Base-by-base conservation (phyloP, 371 early-diverging fungal genomes). In the Mucor sp. region DNA sequence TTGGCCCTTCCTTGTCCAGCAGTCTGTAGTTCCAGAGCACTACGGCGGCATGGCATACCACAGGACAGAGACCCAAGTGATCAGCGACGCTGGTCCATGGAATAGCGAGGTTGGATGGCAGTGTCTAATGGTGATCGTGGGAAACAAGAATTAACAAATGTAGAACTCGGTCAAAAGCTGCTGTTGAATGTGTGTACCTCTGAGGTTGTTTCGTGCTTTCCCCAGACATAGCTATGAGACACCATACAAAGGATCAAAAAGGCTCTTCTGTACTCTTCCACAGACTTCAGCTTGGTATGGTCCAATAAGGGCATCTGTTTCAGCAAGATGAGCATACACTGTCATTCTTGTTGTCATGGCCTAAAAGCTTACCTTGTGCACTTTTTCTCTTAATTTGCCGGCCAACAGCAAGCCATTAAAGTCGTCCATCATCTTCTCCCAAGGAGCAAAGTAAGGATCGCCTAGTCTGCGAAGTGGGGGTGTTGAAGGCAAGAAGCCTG, bases 191-290 rank as follows among this genome's bases (percentile, higher is more conserved):
- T 27, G 14, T 56, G 53, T 82, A 91, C 92, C 85, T 91, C 89
- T 43, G 89, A 87, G n/a, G 88, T 86, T 11, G 82, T 79, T 62
- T 92, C 91, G 63, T 90, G 90, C 67, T 93, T 92, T 33, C 94
- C 93, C 96, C 97, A 96, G 11, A 98, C 90, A 74, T 93, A 97
- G 17, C 92, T 92, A 65, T 97, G 97, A 6, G 93, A 91, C 30
- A 98, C 76, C 80, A 96, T 91, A 48, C 93, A 90, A 9, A 97
- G 84, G 33, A 97, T 87, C 25, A 94, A 70, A 72, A 91, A 96
- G 11, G 94, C 97, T 55, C 98, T 83, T 69, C 91, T 90, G 75
- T 91, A 91, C 75, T 95, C 93, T 61, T 86, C 83, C 50, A 79
- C 72, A 7, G 83, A 85, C 41, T 69, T 67, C 41, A 95, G 85